These are phyloP conservation scores for Erigeron canadensis DNA, from an alignment of 129 eudicot species.

Conservation along the genomic window DNA sequence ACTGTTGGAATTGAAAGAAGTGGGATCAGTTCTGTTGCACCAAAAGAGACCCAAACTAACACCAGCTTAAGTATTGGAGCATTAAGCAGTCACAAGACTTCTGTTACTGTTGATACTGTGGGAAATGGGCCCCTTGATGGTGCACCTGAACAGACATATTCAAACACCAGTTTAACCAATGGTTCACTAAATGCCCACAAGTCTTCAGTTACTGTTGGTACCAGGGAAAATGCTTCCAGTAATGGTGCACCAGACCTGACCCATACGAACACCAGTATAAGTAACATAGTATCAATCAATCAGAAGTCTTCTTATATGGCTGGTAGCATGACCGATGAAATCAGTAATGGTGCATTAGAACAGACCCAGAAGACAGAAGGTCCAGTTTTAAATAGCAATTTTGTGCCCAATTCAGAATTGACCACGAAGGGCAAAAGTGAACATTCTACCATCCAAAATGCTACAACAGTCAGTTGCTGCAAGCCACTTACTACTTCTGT, in stretches of 20 bases:
- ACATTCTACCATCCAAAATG: not conserved
- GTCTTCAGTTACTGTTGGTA: conserved; percentile 29
- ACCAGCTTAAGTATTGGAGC: too few species aligned
- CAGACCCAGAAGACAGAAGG: conserved; percentile 23
- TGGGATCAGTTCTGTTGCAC: not conserved
- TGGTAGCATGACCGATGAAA: conserved; percentile 3
- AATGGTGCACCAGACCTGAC: conserved; percentile 27
- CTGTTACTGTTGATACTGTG: too few species aligned
- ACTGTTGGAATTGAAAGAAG: conserved; percentile 23
- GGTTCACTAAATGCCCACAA: conserved; percentile 28
- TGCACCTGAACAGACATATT: too few species aligned
- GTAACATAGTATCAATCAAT: conserved; percentile 25
- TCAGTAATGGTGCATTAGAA: conserved; percentile 10
- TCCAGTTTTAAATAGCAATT: conserved; percentile 10
- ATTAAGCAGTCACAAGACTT: too few species aligned
- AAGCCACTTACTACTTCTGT: conserved; percentile 7
- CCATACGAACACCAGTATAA: conserved; percentile 12
- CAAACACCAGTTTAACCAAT: not conserved
- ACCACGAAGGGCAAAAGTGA: conserved; percentile 13
- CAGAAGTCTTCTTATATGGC: conserved; percentile 21
- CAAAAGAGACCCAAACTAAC: conserved; percentile 15
- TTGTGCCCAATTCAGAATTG: conserved; percentile 14
- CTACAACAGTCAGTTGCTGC: not conserved
- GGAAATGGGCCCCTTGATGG: too few species aligned
- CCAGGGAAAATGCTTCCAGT: conserved; percentile 30